Conservation (phyloP, 768 basidiomycete genomes). For the Tulasnella sp. region DNA sequence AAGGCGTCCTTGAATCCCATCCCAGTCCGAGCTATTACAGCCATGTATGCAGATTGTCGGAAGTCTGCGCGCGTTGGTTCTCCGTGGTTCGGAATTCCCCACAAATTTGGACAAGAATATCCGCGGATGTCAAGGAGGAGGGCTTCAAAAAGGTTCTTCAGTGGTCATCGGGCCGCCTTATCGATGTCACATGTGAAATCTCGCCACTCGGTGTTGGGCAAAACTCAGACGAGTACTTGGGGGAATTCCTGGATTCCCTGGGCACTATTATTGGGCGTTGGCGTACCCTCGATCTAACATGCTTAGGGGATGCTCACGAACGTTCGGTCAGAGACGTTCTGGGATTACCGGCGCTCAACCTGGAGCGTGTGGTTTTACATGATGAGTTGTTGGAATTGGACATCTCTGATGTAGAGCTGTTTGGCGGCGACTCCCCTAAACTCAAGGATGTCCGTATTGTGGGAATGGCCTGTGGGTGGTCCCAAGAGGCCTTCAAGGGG, state of each 20-base stretch:
- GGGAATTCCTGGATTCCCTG: background rate
- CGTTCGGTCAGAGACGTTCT: background rate
- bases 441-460: background rate
- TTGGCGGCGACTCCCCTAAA: background rate
- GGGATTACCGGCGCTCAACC: background rate
- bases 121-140: background rate
- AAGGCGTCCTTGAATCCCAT: background rate
- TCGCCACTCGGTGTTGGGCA: background rate
- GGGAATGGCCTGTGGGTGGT: background rate
- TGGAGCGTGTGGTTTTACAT: background rate
- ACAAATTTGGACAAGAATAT: background rate
- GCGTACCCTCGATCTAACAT: background rate
- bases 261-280: background rate
- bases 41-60: background rate
- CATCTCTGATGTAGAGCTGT: background rate
- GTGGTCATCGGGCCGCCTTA: background rate
- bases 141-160: background rate
- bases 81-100: background rate
- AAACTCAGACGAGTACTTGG: background rate
- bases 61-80: background rate
- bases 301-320: background rate
- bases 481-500: background rate
- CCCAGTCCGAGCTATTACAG: no score
- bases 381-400: background rate
- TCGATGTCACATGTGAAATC: background rate